Base-by-base conservation (phyloP, 768 basidiomycete genomes). In the Phaeotremella skinneri region DNA sequence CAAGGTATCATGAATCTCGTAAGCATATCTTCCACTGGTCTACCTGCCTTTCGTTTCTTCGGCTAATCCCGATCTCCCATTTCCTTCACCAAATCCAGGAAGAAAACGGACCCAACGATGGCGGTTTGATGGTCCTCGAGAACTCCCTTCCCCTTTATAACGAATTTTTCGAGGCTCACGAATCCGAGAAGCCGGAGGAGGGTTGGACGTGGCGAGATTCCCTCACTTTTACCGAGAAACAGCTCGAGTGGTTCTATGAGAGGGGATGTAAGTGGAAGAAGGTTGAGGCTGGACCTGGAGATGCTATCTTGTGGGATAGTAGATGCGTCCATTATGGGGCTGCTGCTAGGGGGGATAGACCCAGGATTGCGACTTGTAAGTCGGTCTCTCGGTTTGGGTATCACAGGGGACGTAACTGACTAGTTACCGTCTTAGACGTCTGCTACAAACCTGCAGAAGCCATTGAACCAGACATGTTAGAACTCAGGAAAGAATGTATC, bases 101-200 rank as follows among this genome's bases (percentile, higher is more conserved):
- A 20, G 58, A 64, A 29, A 77, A 76, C 61, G 79, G 78, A 7
- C 73, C 74, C 2, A 60, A 76, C 37, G 79, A 79, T 45, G 79
- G 79, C 25, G 79, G 79, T 9, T 64, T 79, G 1, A 72, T 77
- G 67, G 74, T 79, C 49, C 75, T 80, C 58, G 62, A 70, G 34
- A 76, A 76, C 5, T 73, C 72, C 4, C 63, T 71, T 23, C 61
- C 61, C 14, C 55, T 77, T 13, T 75, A 75, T 57, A 64, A 68
- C 53, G 60, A 78, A 59, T 74, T 71, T 66, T 76, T 78, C 47
- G 73, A 72, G 34, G 60, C 65, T 13, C 68, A 73, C 51, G 71
- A 68, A 2, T 42, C 72, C 41, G 67, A 69, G 7, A 32, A 39
- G 17, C 49, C 71, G 16, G 27, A n/a, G 0, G 71, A 52, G 9